Base-by-base conservation (phyloP, 495 filamentous ascomycete species). In the Hypoxylon trugodes region DNA sequence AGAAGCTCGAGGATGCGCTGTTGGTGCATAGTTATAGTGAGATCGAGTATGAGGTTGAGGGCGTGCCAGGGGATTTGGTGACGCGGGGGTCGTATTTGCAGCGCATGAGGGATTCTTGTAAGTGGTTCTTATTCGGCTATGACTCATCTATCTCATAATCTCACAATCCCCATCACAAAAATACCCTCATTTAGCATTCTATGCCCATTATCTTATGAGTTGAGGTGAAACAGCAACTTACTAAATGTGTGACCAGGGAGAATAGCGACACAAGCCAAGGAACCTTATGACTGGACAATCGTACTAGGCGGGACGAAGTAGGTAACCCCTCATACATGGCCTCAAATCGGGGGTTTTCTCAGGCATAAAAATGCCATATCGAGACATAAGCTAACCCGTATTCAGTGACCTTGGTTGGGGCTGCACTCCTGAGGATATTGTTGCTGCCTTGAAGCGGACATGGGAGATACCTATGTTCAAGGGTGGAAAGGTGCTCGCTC, bases 281-380 rank as follows among this genome's bases (percentile, higher is more conserved):
- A 71, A 22, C 53, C 42, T 0, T 81, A 61, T 50, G 77, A 81
- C 67, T 81, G 79, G 79, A 74, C 73, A 18, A 77, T 82, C 19
- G 72, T 86, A 5, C 75, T 87, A 15, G 86, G 84, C 6, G 86
- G 84, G 1, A 87, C 84, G 25, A 88, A 88, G 81, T 84, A 73
- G 4, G 77, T 59, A 4, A 22, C 1, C 7, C 16, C 26, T 10
- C 32, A 3, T 46, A 18, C 15, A 7, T 38, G n/a, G 18, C 1
- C 6, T 36, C 13, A 6, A 9, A 9, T 43, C 2, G 15, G 19
- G 8, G 22, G 16, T 6, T 7, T 8, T 2, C 22, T 33, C 3
- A 4, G 7, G 25, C 18, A 13, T 59, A 16, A 7, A 26, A 26
- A 6, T 25, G 12, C 12, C 8, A 8, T 5, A 10, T n/a, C 30